phyloP scores from a whole-genome alignment of 1,139 yeast species.

The Meyerozyma elateridarum region DNA sequence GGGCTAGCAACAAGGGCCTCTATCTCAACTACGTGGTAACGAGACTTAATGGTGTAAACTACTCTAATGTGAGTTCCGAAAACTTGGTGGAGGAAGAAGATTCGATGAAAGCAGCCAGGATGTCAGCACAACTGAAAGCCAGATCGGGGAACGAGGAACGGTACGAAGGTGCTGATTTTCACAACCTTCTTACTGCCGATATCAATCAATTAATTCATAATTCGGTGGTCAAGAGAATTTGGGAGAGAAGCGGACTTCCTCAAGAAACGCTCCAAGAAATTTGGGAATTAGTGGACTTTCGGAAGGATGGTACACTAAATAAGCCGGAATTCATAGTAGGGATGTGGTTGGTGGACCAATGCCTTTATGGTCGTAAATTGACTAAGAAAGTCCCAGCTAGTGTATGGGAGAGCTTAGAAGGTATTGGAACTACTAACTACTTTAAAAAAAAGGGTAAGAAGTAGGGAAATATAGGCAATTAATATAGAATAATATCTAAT shows the following conservation, averaged over 20 bases:
- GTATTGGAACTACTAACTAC: constrained; percentile 39
- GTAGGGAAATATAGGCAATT: constrained; percentile 7
- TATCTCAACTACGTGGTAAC: constrained; percentile 46
- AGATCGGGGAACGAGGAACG: constrained; percentile 12
- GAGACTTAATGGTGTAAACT: constrained; percentile 31
- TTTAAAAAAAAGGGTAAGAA: constrained; percentile 30
- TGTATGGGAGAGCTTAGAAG: constrained; percentile 66
- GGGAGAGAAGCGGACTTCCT: constrained; percentile 75
- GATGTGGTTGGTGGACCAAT: constrained; percentile 94
- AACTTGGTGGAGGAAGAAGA: constrained; percentile 20
- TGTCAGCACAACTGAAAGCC: constrained; percentile 21
- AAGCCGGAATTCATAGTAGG: constrained; percentile 85
- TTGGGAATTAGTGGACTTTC: constrained; percentile 76
- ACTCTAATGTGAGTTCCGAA: constrained; percentile 18
- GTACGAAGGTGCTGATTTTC: constrained; percentile 21
- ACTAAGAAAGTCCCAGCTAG: constrained; percentile 57
- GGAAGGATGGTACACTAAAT: constrained; percentile 73
- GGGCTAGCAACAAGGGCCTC: constrained; percentile 81
- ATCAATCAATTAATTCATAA: constrained; percentile 50
- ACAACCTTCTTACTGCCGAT: constrained; percentile 28
- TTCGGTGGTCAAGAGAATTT: constrained; percentile 67
- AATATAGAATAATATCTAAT: background rate
- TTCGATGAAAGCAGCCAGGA: constrained; percentile 26
- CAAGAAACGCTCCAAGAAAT: constrained; percentile 58
- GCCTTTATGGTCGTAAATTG: constrained; percentile 87